A percentile compares a stretch with the other conserved stretches of the same genome.
Evolutionary conservation across 2,329 filamentous ascomycete species (phyloP).

Genomic region (Akanthomyces lecanii): DNA sequence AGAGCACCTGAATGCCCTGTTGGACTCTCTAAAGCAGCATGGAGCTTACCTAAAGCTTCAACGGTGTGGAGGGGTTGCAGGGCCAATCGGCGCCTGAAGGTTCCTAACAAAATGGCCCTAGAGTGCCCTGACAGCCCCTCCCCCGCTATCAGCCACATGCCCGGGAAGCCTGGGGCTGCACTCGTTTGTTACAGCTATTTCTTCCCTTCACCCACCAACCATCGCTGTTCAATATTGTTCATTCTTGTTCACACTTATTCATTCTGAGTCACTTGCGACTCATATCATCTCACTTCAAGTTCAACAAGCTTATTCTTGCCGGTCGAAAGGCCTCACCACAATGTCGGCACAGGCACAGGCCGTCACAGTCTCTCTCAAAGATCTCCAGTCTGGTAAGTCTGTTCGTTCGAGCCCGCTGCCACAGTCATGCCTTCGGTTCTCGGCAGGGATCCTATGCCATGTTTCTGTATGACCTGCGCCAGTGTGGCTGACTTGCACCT

Average conservation of each 20-base stretch:
- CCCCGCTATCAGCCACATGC: slow-evolving; percentile 8
- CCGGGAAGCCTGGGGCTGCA: not conserved
- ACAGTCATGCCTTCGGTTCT: not conserved
- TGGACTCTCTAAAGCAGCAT: not conserved
- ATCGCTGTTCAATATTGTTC: not conserved
- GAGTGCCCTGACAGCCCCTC: slow-evolving; percentile 6
- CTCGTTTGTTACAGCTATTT: no score
- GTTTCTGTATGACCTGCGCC: not conserved
- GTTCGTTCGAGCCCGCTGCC: not conserved
- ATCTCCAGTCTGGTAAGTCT: slow-evolving; percentile 53
- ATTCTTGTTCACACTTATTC: not conserved
- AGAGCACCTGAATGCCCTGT: not conserved
- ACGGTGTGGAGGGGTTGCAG: not conserved
- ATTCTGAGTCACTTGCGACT: not conserved
- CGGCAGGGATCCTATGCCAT: not conserved
- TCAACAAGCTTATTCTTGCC: not conserved
- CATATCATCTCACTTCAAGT: not conserved
- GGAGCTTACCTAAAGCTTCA: not conserved
- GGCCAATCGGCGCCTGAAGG: not conserved
- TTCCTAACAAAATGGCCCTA: not conserved
- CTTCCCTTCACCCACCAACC: not conserved
- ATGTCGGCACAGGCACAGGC: slow-evolving; percentile 51
- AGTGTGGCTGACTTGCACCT: not conserved
- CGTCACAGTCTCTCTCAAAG: slow-evolving; percentile 58
- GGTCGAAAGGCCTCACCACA: not conserved